Conservation (phyloP, 805 yeast species). For the Clavispora vitiphila region DNA sequence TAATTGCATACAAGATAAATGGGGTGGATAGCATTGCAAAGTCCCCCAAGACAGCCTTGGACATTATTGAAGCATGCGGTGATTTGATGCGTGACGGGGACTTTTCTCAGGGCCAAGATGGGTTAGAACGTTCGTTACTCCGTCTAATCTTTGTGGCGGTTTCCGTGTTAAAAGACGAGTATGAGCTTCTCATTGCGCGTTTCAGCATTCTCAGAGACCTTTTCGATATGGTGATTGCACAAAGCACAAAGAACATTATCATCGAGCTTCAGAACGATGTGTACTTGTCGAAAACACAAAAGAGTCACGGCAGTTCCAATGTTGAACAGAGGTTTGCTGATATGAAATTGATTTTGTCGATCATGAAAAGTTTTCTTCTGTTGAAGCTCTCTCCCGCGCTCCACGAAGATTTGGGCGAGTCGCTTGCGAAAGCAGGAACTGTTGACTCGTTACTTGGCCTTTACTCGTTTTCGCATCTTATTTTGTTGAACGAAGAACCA, state of each 20-base stretch:
- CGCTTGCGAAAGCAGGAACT: conserved; percentile 55
- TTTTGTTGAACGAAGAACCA: conserved; percentile 58
- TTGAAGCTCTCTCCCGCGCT: conserved; percentile 46
- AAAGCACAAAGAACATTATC: conserved; percentile 58
- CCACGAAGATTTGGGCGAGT: conserved; percentile 44
- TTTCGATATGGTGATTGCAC: conserved; percentile 59
- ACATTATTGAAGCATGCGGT: conserved; percentile 39
- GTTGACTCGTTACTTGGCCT: conserved; percentile 57
- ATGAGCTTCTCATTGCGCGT: conserved; percentile 38
- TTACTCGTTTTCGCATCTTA: conserved; percentile 62
- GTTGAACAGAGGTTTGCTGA: conserved; percentile 58
- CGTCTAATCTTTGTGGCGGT: conserved; percentile 51
- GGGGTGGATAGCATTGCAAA: conserved; percentile 21
- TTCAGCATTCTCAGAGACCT: conserved; percentile 51
- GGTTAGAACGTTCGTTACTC: conserved; percentile 49
- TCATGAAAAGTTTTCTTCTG: conserved; percentile 54
- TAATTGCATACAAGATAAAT: conserved; percentile 41
- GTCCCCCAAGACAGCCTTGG: conserved; percentile 31
- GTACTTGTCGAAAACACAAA: conserved; percentile 32
- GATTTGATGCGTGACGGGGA: conserved; percentile 46
- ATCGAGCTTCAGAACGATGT: conserved; percentile 56
- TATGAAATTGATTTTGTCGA: conserved; percentile 53
- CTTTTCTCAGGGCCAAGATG: conserved; percentile 24
- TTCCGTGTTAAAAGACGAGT: conserved; percentile 36
- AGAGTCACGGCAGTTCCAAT: conserved; percentile 26